These are phyloP conservation scores for Hypoxylon sp. DNA, from an alignment of 2,329 filamentous ascomycete genomes.

Conservation along the genomic window DNA sequence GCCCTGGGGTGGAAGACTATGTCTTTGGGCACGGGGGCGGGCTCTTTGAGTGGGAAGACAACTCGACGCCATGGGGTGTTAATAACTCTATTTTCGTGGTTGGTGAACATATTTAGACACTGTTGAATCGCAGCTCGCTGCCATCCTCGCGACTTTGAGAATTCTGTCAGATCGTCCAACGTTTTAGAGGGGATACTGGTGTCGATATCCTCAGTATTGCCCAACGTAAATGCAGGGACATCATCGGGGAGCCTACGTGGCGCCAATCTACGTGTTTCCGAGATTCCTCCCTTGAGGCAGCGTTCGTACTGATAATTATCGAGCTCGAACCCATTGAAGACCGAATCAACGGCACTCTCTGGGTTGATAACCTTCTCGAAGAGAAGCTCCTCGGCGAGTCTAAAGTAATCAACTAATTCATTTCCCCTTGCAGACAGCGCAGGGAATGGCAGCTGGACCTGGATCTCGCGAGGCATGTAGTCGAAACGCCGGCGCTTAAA, in stretches of 20 bases:
- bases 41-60: slow-evolving; percentile 53
- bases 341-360: too few relatives aligned
- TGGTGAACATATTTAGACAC: slow-evolving; percentile 56
- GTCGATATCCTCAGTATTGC: background rate
- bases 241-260: slow-evolving; percentile 9
- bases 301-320: slow-evolving; percentile 53
- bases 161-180: slow-evolving; percentile 27
- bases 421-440: slow-evolving; percentile 5
- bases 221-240: background rate
- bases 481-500: slow-evolving; percentile 41
- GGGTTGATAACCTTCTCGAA: slow-evolving; percentile 15
- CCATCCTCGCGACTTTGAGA: slow-evolving; percentile 56
- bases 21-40: slow-evolving; percentile 45
- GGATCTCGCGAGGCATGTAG: background rate
- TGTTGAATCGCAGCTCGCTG: slow-evolving; percentile 62
- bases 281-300: slow-evolving; percentile 50
- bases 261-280: slow-evolving; percentile 32
- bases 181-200: background rate
- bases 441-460: slow-evolving; percentile 39
- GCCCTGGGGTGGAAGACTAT: slow-evolving; percentile 43
- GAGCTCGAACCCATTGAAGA: slow-evolving; percentile 50
- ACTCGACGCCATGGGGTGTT: slow-evolving; percentile 56
- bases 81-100: slow-evolving; percentile 55
- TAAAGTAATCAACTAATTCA: slow-evolving; percentile 2
- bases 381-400: slow-evolving; percentile 27